phyloP scores from a whole-genome alignment of 495 filamentous ascomycete species.

The Podospora pseudoanserina region DNA sequence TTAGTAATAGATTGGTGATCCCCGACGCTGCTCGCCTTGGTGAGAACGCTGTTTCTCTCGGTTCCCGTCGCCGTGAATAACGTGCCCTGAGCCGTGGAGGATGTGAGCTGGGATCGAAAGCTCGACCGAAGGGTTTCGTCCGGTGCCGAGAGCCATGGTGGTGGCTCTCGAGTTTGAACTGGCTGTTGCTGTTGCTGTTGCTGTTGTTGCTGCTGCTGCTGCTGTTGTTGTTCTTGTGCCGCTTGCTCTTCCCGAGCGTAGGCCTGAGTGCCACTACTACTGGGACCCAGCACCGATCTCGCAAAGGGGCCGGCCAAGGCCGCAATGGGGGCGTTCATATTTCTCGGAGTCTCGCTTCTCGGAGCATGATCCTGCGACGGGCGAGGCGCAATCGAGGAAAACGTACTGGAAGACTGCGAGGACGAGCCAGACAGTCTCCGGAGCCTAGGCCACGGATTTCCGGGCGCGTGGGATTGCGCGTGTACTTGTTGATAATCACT shows the following conservation, averaged over 20 bases:
- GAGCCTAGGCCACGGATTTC: slow-evolving; percentile 35
- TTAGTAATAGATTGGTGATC: slow-evolving; percentile 47
- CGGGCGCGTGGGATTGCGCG: slow-evolving; percentile 13
- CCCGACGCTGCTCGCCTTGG: slow-evolving; percentile 72
- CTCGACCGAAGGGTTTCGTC: slow-evolving; percentile 62
- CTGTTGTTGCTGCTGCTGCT: background rate
- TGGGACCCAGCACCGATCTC: slow-evolving; percentile 18
- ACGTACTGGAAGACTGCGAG: slow-evolving; percentile 42
- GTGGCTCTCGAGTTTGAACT: slow-evolving; percentile 34
- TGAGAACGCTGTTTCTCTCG: slow-evolving; percentile 76
- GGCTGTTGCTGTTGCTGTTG: background rate
- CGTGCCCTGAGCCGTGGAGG: slow-evolving; percentile 65
- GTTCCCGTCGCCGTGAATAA: slow-evolving; percentile 74
- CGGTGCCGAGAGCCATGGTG: slow-evolving; percentile 37
- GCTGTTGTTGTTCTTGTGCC: slow-evolving; percentile 11
- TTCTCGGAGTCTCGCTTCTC: slow-evolving; percentile 24
- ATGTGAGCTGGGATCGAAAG: slow-evolving; percentile 62
- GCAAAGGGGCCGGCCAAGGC: slow-evolving; percentile 13
- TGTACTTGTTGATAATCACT: slow-evolving; percentile 23
- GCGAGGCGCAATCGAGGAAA: slow-evolving; percentile 37
- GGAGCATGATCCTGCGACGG: slow-evolving; percentile 33
- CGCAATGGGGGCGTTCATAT: slow-evolving; percentile 22
- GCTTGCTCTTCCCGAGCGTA: slow-evolving; percentile 1
- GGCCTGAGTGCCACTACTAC: slow-evolving; percentile 18
- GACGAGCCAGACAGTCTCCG: slow-evolving; percentile 47